These are phyloP conservation scores for Metschnikowia amazonensis DNA, from an alignment of 805 yeast species.

Conservation along the genomic window DNA sequence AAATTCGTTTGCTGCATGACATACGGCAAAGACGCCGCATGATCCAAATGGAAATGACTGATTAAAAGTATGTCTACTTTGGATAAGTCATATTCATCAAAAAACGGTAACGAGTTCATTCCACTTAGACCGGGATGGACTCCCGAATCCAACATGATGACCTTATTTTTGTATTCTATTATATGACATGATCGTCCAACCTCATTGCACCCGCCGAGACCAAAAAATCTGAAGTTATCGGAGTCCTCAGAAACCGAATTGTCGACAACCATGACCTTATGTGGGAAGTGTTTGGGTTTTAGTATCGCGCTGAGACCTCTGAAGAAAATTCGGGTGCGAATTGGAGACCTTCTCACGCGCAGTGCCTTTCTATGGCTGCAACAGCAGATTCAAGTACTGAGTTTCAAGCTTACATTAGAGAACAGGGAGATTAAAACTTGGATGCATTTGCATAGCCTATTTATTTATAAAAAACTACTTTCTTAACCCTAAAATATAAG, in stretches of 20 bases:
- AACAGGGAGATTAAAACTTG: no score
- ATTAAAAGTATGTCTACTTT: conserved; percentile 82
- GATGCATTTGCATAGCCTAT: no score
- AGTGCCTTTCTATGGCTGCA: neutral
- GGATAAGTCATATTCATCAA: conserved; percentile 89
- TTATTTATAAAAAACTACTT: neutral
- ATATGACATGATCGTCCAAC: conserved; percentile 97
- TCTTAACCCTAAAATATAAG: neutral
- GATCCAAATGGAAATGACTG: conserved; percentile 95
- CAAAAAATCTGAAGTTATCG: conserved; percentile 61
- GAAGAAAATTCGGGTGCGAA: conserved; percentile 6
- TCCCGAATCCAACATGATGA: conserved; percentile 96
- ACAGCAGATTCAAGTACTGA: neutral
- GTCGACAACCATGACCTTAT: conserved; percentile 11
- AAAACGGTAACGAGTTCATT: conserved; percentile 85
- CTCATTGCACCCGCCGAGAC: conserved; percentile 97
- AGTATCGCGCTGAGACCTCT: conserved; percentile 2
- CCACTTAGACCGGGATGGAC: conserved; percentile 96
- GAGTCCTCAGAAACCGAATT: conserved; percentile 24
- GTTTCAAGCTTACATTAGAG: neutral
- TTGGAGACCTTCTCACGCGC: neutral
- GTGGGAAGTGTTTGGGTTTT: neutral
- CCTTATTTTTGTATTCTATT: conserved; percentile 86
- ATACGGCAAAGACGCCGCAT: conserved; percentile 95
- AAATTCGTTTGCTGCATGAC: conserved; percentile 96